Base-by-base conservation (phyloP, 768 basidiomycete genomes). In the Udeniomyces megalosporus region DNA sequence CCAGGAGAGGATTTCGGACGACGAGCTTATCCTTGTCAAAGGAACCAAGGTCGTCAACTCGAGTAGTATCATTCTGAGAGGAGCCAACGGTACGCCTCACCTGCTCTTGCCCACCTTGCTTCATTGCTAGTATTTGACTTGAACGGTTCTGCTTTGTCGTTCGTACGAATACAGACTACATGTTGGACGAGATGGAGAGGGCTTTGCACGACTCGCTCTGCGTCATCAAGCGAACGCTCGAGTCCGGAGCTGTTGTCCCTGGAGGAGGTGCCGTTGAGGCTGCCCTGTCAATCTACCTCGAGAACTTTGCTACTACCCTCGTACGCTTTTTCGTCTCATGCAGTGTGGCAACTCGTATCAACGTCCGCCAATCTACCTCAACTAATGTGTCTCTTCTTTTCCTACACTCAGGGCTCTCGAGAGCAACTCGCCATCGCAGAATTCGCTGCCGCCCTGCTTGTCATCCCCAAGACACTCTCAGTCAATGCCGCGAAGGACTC, bases 391-490 rank as follows among this genome's bases (percentile, higher is more conserved):
- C 31, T 34, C 62, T 48, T 50, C 34, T 26, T 54, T 49, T 52
- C 26, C 53, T 55, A 46, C 63, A 55, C 26, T 14, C 71, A 96
- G 93, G 95, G 93, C 51, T 99, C 95, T 24, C 80, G 95, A 68
- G 95, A 99, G 75, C 95, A 99, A 73, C 78, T 99, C 57, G 95
- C 95, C 22, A 96, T 99, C 70, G 95, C 92, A n/a, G 95, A 99
- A 73, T 99, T 99, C 72, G 95, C 95, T 24, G 78, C 80, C 65
- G 86, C 95, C 14, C 79, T 99, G 60, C 78, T 99, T 46, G 81
- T 91, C 17, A 99, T 99, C 68, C 95, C 95, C 50, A 97, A 97
- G 76, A 90, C 86, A 22, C 84, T 99, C 35, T 85, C 95, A 2
- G 87, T 97, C 57, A 99, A 99, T 72, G 95, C 95, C 46, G 95